Evolutionary conservation across 108 stramenopile species (phyloP).

Genomic region (Cyclostephanos tholiformis): DNA sequence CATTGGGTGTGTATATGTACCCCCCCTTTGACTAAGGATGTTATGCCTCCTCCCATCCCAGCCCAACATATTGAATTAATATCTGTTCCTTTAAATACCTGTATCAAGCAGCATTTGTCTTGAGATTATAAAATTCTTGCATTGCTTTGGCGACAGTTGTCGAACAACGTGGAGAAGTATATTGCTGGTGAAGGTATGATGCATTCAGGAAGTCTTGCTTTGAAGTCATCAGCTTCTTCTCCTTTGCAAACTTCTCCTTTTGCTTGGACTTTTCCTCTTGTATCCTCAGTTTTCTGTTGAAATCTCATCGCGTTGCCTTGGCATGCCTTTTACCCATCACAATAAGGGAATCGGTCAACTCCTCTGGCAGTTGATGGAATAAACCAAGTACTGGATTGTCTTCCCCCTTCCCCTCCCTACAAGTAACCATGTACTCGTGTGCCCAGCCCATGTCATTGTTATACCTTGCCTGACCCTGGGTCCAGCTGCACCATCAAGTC

Average conservation of each 20-base stretch:
- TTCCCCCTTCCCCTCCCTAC: too few species aligned
- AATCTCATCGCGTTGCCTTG: not conserved
- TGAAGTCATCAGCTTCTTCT: too few species aligned
- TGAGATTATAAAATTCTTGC: not conserved
- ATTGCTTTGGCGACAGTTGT: not conserved
- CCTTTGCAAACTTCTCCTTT: too few species aligned
- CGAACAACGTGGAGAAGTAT: conserved; percentile 9
- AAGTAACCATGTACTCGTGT: not conserved
- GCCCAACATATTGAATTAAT: too few species aligned
- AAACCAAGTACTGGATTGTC: not conserved
- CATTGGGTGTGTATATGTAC: too few species aligned
- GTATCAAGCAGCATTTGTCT: not conserved
- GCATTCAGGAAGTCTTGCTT: too few species aligned
- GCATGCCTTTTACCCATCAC: conserved; percentile 3
- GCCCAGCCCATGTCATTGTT: conserved; percentile 11
- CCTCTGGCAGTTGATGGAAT: not conserved
- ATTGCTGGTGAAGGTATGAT: conserved; percentile 2
- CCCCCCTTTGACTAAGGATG: too few species aligned
- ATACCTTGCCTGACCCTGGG: conserved; percentile 16
- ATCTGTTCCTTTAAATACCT: too few species aligned
- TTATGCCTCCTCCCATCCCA: too few species aligned
- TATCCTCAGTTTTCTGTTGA: not conserved
- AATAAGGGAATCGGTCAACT: not conserved
- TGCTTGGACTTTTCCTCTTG: too few species aligned
- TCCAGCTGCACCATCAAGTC: not conserved